These are phyloP conservation scores for Aureobasidium lini DNA, from an alignment of 2,329 filamentous ascomycete species.

Conservation along the genomic window DNA sequence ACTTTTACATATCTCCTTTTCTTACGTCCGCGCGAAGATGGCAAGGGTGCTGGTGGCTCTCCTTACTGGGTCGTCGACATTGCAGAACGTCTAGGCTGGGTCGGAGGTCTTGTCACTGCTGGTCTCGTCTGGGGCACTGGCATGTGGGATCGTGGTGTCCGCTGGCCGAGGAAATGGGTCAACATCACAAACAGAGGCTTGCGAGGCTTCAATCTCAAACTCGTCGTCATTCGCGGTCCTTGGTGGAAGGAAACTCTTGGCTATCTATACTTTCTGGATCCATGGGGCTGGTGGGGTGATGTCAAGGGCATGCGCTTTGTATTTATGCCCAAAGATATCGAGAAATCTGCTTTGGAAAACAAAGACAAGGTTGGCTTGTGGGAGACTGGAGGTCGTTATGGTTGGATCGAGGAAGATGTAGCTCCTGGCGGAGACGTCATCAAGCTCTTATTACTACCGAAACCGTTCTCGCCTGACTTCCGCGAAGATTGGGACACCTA, in stretches of 20 bases:
- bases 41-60: constrained; percentile 79
- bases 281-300: constrained; percentile 25
- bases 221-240: constrained; percentile 76
- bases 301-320: constrained; percentile 28
- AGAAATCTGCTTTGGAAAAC: constrained; percentile 43
- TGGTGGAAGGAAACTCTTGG: constrained; percentile 74
- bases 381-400: constrained; percentile 38
- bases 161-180: constrained; percentile 91
- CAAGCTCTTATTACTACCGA: constrained; percentile 81
- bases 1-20: constrained; percentile 88
- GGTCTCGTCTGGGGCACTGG: constrained; percentile 89
- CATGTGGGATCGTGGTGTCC: constrained; percentile 90
- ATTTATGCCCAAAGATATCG: constrained; percentile 33
- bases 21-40: constrained; percentile 92
- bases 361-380: constrained; percentile 32
- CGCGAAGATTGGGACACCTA: constrained; percentile 96
- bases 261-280: constrained; percentile 27
- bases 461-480: constrained; percentile 91
- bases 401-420: constrained; percentile 75
- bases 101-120: constrained; percentile 81
- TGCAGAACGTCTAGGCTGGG: constrained; percentile 81
- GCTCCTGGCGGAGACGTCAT: constrained; percentile 85
- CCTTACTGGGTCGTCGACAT: constrained; percentile 96
- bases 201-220: constrained; percentile 89
- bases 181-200: constrained; percentile 82